Evolutionary conservation across 208 protist species (phyloP), one percentile per base, ranked within the genome.

Genomic region (Trypanosoma vivax): DNA sequence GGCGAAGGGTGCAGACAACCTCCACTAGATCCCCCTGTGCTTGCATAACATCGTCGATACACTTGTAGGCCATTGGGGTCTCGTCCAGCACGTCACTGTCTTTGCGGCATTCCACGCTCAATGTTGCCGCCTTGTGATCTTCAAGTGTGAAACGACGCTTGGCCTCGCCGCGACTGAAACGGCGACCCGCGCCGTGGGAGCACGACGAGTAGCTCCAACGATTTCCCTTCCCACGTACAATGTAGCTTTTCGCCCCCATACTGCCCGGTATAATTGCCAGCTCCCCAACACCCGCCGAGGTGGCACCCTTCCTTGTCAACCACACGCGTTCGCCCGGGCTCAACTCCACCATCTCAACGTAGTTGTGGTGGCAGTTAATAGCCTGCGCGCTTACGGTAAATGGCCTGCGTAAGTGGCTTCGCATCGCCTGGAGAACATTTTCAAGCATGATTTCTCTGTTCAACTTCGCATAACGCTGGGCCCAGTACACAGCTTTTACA

Each of bases 351-450:
- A 41, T 66, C 52, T 92, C 79, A 19, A 92, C 70, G 65, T 96
- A 96, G 66, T 96, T 96, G 63, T 96, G 89, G 58, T 96, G 89
- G 67, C 85, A 94, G 70, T 96, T 96, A 19, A 96, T 73, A 6
- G 79, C 83, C 13, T 58, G 38, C 10, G 67, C 28, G 23, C 56
- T 51, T n/a, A 69, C 57, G 14, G 47, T 62, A 63, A 92, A 90
- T 5, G 58, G 43, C 9, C 25, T 6, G 6, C 72, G 21, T 14
- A 84, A 35, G 35, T 53, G 47, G 14, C 33, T 53, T 3, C 79
- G 71, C 60, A 93, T 52, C 10, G 77, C 79, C 9, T 72, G 59
- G 10, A 93, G 29, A 5, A 90, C 73, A 23, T 49, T 51, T 29
- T 89, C 70, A 43, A 94, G 71, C 89, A 96, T 96, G 14, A 92